Base-by-base conservation (phyloP, 495 filamentous ascomycete genomes). In the Symbiotaphrina buchneri region DNA sequence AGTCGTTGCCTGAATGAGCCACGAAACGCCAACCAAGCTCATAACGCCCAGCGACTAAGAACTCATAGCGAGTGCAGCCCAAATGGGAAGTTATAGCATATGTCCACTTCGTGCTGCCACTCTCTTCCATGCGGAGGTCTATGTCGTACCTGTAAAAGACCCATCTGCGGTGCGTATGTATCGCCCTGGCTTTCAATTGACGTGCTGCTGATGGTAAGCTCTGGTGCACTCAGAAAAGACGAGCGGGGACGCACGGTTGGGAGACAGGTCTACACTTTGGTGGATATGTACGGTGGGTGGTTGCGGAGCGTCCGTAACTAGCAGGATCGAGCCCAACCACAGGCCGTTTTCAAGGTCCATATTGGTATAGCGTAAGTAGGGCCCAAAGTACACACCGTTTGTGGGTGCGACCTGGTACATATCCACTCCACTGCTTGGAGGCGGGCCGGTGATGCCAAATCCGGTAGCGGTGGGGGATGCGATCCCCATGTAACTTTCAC, bases 361-460 rank as follows among this genome's bases (percentile, higher is more conserved):
- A 44, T 97, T 97, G 3, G 80, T 78, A 44, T 97, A 97, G 37
- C 84, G 61, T 25, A 97, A 59, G 47, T 94, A 95, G 0, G 87
- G 87, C 1, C 87, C 87, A 48, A 97, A 95, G 47, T 95, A 97
- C 10, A 95, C 87, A n/a, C 83, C 84, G 36, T 97, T 97, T 1
- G 80, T 90, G 3, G 87, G 83, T 27, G 72, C 70, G 29, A 92
- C 66, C 43, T 87, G 92, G 54, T 91, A 97, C 53, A 90, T 58
- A 34, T 91, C 83, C 3, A 97, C 71, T 2, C 87, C 87, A 22
- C 78, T 72, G 35, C 56, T 69, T 7, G 85, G 87, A 1, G 87
- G 82, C 1, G 85, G 85, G 0, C 81, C 80, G 3, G 69, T 66
- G 41, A 90, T 84, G 8, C 77, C 79, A 14, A 65, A 56, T 10